phyloP scores from a whole-genome alignment of 2,329 filamentous ascomycete species.

The Alternaria angustiovoidea region DNA sequence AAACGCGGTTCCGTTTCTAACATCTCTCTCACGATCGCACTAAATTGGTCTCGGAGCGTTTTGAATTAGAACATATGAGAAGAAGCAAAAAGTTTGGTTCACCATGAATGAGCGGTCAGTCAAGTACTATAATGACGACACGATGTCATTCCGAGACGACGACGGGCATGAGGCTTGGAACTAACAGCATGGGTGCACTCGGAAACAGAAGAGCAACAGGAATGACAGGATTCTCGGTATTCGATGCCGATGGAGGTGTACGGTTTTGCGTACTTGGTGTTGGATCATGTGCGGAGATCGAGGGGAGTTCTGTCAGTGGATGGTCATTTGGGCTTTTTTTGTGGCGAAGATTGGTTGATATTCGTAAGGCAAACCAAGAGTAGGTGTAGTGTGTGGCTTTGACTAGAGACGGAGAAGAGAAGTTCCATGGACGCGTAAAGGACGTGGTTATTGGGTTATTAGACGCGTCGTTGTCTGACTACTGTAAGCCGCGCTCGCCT shows the following conservation, averaged over 20 bases:
- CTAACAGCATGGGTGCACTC: no score
- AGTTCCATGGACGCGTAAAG: background rate
- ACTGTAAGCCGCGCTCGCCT: background rate
- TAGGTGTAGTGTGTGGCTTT: no score
- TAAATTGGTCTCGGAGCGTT: no score
- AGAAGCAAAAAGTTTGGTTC: conserved; percentile 1
- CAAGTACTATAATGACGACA: conserved; percentile 3
- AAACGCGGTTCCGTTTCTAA: background rate
- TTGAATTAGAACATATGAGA: no score
- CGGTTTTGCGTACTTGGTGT: background rate
- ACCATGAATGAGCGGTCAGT: conserved; percentile 6
- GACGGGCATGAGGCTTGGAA: no score
- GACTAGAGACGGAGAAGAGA: no score
- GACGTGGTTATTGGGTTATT: background rate
- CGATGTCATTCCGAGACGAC: no score
- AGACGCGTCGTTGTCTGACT: background rate
- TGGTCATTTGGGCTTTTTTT: background rate
- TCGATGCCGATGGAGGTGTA: background rate
- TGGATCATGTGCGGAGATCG: background rate
- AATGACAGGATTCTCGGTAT: background rate
- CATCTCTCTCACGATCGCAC: no score
- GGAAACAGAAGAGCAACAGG: no score
- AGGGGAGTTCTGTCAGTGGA: background rate
- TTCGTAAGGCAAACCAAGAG: no score
- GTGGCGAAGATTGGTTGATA: background rate